These are phyloP conservation scores for Tolypocladium paradoxum DNA, from an alignment of 2,329 filamentous ascomycete species.

Conservation along the genomic window DNA sequence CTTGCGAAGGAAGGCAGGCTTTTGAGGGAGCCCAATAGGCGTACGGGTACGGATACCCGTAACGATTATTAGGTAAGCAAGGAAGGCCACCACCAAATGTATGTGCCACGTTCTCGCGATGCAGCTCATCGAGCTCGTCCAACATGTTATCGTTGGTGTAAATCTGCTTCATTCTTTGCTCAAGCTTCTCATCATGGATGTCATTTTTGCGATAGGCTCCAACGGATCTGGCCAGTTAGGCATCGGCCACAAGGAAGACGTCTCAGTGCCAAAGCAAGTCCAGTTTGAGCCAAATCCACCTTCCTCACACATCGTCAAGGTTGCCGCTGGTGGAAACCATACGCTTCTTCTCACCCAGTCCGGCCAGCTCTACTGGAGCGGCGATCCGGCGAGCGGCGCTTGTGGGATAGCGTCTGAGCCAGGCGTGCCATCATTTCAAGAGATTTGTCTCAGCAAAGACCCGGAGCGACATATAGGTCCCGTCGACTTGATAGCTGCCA, in stretches of 20 bases:
- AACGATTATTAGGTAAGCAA: no score
- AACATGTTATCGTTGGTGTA: background rate
- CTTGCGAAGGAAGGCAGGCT: background rate
- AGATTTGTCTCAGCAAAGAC: constrained; percentile 23
- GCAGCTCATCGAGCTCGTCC: background rate
- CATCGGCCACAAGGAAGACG: constrained; percentile 59
- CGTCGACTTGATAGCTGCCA: constrained; percentile 48
- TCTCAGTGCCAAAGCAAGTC: constrained; percentile 53
- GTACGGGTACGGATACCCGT: no score
- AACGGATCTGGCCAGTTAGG: constrained; percentile 69
- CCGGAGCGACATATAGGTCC: constrained; percentile 15
- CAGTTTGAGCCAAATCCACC: constrained; percentile 37
- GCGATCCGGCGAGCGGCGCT: constrained; percentile 44
- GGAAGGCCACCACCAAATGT: no score
- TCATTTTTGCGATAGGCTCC: constrained; percentile 60
- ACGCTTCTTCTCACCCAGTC: constrained; percentile 58
- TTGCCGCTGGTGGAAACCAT: constrained; percentile 72
- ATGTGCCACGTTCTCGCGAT: no score
- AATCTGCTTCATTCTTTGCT: background rate
- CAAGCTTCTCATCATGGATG: constrained; percentile 25
- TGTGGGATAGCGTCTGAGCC: constrained; percentile 33
- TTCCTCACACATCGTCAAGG: constrained; percentile 23
- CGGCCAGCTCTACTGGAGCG: constrained; percentile 54
- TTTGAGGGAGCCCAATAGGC: no score
- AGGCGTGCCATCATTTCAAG: constrained; percentile 26